Percentiles rank a stretch among this genome's conserved stretches.
Evolutionary conservation across 176 grass and related monocot genomes (phyloP).

Genomic region (Elymus sibiricus): DNA sequence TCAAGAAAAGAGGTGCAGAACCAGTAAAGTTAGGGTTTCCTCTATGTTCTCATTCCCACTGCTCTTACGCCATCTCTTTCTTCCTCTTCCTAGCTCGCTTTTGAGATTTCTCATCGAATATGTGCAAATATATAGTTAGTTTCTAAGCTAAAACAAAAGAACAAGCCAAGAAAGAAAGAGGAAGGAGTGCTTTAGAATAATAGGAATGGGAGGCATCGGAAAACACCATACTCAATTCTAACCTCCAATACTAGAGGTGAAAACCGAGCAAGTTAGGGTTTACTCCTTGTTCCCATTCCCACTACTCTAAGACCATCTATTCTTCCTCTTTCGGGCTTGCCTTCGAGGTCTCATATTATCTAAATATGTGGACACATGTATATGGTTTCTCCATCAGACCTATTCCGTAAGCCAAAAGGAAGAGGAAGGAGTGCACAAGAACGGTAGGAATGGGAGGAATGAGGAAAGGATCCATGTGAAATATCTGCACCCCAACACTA

Average conservation of each 20-base stretch:
- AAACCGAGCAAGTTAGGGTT: background rate
- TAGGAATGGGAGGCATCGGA: background rate
- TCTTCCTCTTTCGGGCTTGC: background rate
- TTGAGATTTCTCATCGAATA: background rate
- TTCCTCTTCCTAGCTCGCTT: background rate
- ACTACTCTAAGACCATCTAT: background rate
- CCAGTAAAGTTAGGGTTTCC: background rate
- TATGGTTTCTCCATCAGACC: background rate
- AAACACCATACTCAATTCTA: background rate
- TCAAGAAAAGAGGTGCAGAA: background rate
- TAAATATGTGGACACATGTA: background rate
- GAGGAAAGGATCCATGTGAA: background rate
- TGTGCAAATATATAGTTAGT: background rate
- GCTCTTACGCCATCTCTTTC: background rate
- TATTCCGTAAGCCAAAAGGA: background rate
- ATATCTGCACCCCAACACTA: background rate
- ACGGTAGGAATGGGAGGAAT: constrained; percentile 19
- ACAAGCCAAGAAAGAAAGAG: background rate
- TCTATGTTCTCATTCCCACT: background rate
- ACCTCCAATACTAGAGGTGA: background rate
- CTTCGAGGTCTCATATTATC: background rate
- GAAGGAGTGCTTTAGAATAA: background rate
- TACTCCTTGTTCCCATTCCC: background rate
- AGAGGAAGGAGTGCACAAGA: constrained; percentile 28
- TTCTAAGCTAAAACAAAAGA: background rate